Conservation (phyloP, 164 flowering plant species). For the Taxillus chinensis region DNA sequence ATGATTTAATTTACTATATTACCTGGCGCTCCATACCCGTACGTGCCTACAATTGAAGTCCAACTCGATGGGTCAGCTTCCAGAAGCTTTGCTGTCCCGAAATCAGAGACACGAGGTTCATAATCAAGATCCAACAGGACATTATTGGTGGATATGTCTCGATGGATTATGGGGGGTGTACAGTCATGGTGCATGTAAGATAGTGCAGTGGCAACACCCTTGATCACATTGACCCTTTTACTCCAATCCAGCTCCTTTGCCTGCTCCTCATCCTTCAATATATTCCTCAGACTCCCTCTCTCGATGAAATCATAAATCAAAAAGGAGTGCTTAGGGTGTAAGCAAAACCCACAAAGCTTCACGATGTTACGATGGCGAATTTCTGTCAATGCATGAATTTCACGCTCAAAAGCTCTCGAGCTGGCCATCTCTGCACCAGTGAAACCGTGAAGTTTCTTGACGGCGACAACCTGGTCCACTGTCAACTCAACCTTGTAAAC, state of each 20-base stretch:
- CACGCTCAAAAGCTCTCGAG: neutral
- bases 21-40: neutral
- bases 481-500: neutral
- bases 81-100: neutral
- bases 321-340: neutral
- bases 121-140: neutral
- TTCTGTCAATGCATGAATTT: neutral
- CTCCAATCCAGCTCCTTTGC: neutral
- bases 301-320: neutral
- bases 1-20: neutral
- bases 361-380: neutral
- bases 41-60: neutral
- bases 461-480: neutral
- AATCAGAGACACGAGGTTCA: neutral
- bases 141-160: neutral
- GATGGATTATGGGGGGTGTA: neutral
- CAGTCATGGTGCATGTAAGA: slow-evolving; percentile 1
- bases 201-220: neutral
- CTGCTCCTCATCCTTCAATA: neutral
- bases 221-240: neutral
- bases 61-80: neutral
- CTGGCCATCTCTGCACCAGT: neutral
- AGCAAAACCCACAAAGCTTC: neutral
- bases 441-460: neutral
- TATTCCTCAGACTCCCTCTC: neutral